Evolutionary conservation across 768 basidiomycete genomes (phyloP).

Genomic region (Podaxis mareebaensis): DNA sequence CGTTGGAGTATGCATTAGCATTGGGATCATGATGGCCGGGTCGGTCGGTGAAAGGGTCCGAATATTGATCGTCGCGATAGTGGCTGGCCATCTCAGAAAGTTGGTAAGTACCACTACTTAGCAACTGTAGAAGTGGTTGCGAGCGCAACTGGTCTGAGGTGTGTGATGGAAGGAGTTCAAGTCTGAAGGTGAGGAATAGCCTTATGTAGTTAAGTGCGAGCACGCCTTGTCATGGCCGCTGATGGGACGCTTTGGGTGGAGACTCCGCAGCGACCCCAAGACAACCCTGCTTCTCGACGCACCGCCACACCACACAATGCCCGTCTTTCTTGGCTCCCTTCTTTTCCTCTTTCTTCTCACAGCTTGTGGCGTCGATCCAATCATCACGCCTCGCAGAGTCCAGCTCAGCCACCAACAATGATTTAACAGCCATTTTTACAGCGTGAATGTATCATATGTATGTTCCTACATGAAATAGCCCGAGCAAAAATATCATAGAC

Average conservation of each 20-base stretch:
- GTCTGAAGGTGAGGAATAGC: not conserved
- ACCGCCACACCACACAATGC: not conserved
- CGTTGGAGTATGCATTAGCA: not conserved
- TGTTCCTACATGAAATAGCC: not conserved
- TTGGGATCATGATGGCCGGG: not conserved
- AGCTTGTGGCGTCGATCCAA: not conserved
- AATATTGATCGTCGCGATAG: constrained; percentile 7
- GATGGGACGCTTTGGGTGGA: not conserved
- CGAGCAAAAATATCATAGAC: not conserved
- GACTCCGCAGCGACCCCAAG: constrained; percentile 11
- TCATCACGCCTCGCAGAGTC: not conserved
- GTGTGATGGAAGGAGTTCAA: no score
- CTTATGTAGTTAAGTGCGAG: constrained; percentile 4
- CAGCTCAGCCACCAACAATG: not conserved
- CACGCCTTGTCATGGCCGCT: not conserved
- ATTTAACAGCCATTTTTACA: not conserved
- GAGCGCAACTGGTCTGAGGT: no score
- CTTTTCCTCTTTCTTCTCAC: not conserved
- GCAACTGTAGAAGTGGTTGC: not conserved
- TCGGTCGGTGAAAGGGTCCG: constrained; percentile 11
- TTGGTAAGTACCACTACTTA: not conserved
- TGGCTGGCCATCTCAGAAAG: not conserved
- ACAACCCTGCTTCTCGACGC: not conserved
- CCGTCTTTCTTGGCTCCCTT: not conserved
- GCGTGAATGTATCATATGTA: not conserved